phyloP scores from a whole-genome alignment of 306 rosid genomes.

The Cicer arietinum region DNA sequence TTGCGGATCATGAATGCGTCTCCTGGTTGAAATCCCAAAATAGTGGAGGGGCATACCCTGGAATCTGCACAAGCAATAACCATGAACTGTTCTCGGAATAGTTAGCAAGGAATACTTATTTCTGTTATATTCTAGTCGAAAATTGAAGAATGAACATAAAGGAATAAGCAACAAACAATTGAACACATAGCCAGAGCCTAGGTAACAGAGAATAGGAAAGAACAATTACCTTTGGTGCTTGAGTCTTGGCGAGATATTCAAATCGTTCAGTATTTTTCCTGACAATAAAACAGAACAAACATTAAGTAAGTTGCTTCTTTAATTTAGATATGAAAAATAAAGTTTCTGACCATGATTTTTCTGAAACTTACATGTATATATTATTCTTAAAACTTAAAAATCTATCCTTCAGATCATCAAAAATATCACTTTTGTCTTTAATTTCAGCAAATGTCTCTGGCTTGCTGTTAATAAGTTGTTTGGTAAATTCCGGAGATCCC shows the following conservation, averaged over 20 bases:
- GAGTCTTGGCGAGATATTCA: slow-evolving; percentile 74
- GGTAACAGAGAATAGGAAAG: background rate
- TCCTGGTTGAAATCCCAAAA: slow-evolving; percentile 94
- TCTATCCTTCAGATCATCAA: slow-evolving; percentile 69
- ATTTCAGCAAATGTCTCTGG: slow-evolving; percentile 50
- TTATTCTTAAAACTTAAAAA: slow-evolving; percentile 76
- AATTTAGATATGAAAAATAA: slow-evolving; percentile 24
- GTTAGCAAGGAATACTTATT: slow-evolving; percentile 51
- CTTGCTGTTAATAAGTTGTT: slow-evolving; percentile 56
- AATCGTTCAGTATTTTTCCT: slow-evolving; percentile 74
- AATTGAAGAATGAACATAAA: slow-evolving; percentile 33
- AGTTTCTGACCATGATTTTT: slow-evolving; percentile 24
- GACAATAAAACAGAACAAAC: slow-evolving; percentile 44
- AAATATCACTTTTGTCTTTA: slow-evolving; percentile 55
- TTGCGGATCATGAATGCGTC: slow-evolving; percentile 90
- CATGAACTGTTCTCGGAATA: slow-evolving; percentile 78
- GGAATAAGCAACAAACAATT: slow-evolving; percentile 31
- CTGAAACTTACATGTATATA: slow-evolving; percentile 66
- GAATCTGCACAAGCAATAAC: slow-evolving; percentile 99
- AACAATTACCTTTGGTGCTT: slow-evolving; percentile 79
- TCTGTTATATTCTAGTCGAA: slow-evolving; percentile 21
- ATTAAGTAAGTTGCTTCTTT: slow-evolving; percentile 30
- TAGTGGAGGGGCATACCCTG: slow-evolving; percentile 87
- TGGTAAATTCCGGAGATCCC: slow-evolving; percentile 58
- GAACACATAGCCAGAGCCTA: background rate